These are phyloP conservation scores for Starmerella floricola DNA, from an alignment of 805 yeast genomes.

Conservation along the genomic window DNA sequence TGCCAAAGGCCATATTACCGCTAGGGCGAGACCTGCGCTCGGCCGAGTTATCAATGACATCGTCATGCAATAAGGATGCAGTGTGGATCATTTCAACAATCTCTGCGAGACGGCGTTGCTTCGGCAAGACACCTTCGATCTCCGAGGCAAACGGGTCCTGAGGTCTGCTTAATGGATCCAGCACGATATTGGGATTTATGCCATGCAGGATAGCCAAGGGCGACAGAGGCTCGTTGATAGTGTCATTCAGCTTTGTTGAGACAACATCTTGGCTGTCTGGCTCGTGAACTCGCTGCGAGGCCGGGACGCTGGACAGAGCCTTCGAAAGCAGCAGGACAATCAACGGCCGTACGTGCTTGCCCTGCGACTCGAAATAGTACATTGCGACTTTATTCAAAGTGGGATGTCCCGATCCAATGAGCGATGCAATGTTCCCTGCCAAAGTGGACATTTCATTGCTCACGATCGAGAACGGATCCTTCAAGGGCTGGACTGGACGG, in stretches of 20 bases:
- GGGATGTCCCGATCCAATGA: constrained; percentile 91
- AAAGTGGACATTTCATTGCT: constrained; percentile 83
- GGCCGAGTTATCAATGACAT: constrained; percentile 81
- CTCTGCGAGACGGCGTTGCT: constrained; percentile 90
- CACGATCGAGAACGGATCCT: constrained; percentile 83
- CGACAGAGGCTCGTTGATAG: constrained; percentile 40
- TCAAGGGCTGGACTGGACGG: constrained; percentile 32
- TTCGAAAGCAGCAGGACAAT: constrained; percentile 73
- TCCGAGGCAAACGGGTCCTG: constrained; percentile 58
- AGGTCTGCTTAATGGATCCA: constrained; percentile 75
- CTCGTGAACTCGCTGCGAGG: constrained; percentile 50
- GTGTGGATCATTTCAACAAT: constrained; percentile 98
- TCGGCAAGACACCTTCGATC: constrained; percentile 74
- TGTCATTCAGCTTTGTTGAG: constrained; percentile 19
- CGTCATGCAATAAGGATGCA: constrained; percentile 89
- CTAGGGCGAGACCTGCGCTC: constrained; percentile 81
- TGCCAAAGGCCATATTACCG: constrained; percentile 87
- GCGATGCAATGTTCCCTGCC: constrained; percentile 72
- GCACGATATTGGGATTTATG: constrained; percentile 64
- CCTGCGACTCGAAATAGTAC: constrained; percentile 91
- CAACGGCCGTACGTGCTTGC: constrained; percentile 87
- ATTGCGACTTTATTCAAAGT: constrained; percentile 82
- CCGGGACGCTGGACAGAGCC: constrained; percentile 63
- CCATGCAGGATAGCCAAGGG: constrained; percentile 82
- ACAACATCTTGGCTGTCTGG: constrained; percentile 32